These are phyloP conservation scores for Penicillium vulpinum DNA, from an alignment of 2,329 filamentous ascomycete genomes.

Conservation along the genomic window DNA sequence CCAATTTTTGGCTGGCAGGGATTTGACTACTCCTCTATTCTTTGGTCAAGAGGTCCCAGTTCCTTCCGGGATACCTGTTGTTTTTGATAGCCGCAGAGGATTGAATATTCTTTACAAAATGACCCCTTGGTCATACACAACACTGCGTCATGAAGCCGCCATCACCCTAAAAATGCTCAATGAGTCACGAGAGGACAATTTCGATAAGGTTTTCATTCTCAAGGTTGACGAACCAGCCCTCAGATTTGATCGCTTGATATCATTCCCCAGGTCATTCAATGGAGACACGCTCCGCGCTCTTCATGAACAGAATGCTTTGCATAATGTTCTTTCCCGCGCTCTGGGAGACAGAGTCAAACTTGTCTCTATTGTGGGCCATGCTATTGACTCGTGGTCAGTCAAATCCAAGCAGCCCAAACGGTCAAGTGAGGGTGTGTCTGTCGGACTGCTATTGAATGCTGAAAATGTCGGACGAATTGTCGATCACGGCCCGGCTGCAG, in stretches of 20 bases:
- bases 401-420: conserved; percentile 37
- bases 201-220: conserved; percentile 78
- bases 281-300: conserved; percentile 32
- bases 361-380: conserved; percentile 58
- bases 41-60: conserved; percentile 33
- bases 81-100: conserved; percentile 73
- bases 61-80: conserved; percentile 59
- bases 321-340: conserved; percentile 67
- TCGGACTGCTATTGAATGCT: conserved; percentile 73
- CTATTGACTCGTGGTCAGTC: conserved; percentile 49
- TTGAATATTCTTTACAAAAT: conserved; percentile 91
- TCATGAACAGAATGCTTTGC: conserved; percentile 47
- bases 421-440: conserved; percentile 47
- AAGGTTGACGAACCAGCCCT: conserved; percentile 54
- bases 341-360: conserved; percentile 72
- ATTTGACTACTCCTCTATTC: conserved; percentile 69
- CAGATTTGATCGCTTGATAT: conserved; percentile 57
- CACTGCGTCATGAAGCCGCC: conserved; percentile 72
- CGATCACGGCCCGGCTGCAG: conserved; percentile 83
- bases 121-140: conserved; percentile 75
- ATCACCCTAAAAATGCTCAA: conserved; percentile 73
- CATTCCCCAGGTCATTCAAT: conserved; percentile 31
- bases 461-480: conserved; percentile 72
- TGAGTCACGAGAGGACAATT: conserved; percentile 73
- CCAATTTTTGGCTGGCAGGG: conserved; percentile 77